A percentile compares a stretch with the other conserved stretches of the same genome.
These are phyloP conservation scores for Raffaelea albimanens DNA, from an alignment of 2,329 filamentous ascomycete genomes.

Conservation along the genomic window DNA sequence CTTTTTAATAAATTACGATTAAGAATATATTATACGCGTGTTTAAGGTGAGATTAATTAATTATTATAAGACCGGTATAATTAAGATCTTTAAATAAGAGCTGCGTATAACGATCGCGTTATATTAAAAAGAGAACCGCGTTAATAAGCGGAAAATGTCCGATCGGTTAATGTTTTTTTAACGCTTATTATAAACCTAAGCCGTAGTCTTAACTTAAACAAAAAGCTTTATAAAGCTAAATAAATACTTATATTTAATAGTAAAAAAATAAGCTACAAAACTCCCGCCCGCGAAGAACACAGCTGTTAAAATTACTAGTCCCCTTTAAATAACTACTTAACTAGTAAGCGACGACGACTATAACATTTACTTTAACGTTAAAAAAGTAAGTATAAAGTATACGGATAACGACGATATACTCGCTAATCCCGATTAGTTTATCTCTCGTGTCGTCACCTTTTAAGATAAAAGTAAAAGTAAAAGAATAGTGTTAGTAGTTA, in stretches of 20 bases:
- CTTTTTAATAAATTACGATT: background rate
- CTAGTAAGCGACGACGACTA: background rate
- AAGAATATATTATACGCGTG: background rate
- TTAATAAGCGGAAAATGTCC: background rate
- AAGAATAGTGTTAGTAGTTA: background rate
- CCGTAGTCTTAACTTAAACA: background rate
- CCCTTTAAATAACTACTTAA: background rate
- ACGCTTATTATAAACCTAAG: background rate
- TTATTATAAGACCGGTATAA: background rate
- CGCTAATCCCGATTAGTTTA: background rate
- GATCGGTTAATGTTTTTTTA: background rate
- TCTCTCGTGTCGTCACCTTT: background rate
- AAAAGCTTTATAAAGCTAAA: too few species aligned
- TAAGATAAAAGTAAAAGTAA: background rate
- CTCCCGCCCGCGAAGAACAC: too few species aligned
- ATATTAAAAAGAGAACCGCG: background rate
- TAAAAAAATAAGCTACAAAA: too few species aligned
- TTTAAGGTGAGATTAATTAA: background rate
- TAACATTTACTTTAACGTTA: background rate
- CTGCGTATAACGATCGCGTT: background rate
- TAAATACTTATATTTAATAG: too few species aligned
- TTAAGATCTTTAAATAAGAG: background rate
- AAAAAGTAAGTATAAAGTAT: too few species aligned
- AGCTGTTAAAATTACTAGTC: background rate
- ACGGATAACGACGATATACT: too few species aligned